These are phyloP conservation scores for Kodamaea hsintzibuensis DNA, from an alignment of 805 yeast genomes.

Conservation along the genomic window DNA sequence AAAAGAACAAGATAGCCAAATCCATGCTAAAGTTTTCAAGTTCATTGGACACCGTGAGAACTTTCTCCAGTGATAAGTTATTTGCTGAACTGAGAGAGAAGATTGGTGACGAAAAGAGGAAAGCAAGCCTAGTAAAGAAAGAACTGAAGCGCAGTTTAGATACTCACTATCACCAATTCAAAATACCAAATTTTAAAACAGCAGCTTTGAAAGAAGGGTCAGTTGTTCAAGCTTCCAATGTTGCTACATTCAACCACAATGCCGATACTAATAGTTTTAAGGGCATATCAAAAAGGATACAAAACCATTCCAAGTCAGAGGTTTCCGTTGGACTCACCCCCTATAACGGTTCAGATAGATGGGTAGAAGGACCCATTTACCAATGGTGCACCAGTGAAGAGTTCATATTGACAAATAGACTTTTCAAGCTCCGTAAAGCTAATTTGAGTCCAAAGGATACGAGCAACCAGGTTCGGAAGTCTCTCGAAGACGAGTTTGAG, in stretches of 20 bases:
- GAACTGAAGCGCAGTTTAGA: too few relatives aligned
- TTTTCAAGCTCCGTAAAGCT: conserved; percentile 1
- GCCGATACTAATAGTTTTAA: not conserved
- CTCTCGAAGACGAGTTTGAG: conserved; percentile 17
- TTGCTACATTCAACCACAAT: not conserved
- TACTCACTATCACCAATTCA: not conserved
- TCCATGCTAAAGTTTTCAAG: too few relatives aligned
- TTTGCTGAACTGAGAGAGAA: too few relatives aligned
- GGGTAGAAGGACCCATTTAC: conserved; percentile 3
- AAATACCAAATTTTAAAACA: not conserved
- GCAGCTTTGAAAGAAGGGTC: not conserved
- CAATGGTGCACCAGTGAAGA: conserved; percentile 6
- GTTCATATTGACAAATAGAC: not conserved
- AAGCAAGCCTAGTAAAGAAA: not conserved
- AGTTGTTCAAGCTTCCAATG: not conserved
- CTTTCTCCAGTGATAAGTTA: too few relatives aligned
- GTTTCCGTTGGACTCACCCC: not conserved
- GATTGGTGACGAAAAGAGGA: not conserved
- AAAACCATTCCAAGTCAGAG: not conserved
- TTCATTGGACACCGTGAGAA: too few relatives aligned
- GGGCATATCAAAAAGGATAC: not conserved
- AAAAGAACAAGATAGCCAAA: too few relatives aligned
- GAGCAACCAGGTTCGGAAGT: conserved; percentile 14
- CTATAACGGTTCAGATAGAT: not conserved
- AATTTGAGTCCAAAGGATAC: conserved; percentile 12